phyloP scores from a whole-genome alignment of 148 eudicot genomes.

The Polygonum maritimum region DNA sequence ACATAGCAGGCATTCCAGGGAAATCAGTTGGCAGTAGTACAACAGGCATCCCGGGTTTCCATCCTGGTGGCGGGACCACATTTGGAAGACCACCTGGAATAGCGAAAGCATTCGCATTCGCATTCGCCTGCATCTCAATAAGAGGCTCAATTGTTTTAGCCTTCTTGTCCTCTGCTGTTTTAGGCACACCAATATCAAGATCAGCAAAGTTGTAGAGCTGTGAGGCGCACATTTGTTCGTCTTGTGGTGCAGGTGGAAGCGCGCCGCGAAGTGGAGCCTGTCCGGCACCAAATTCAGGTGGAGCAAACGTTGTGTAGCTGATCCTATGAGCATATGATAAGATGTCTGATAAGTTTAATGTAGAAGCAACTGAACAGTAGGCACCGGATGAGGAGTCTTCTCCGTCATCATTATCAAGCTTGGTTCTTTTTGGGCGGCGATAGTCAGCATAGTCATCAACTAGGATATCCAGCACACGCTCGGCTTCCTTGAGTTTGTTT shows the following conservation, averaged over 20 bases:
- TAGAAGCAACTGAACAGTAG: conserved; percentile 62
- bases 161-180: conserved; percentile 43
- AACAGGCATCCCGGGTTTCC: conserved; percentile 97
- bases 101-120: conserved; percentile 29
- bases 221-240: conserved; percentile 90
- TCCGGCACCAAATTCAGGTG: conserved; percentile 83
- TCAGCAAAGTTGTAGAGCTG: conserved; percentile 69
- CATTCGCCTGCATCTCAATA: conserved; percentile 33
- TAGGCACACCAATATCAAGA: conserved; percentile 71
- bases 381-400: conserved; percentile 31
- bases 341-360: conserved; percentile 57
- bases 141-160: conserved; percentile 53
- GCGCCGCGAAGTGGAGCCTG: conserved; percentile 80
- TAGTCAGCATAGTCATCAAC: conserved; percentile 88
- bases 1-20: conserved; percentile 71
- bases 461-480: conserved; percentile 68
- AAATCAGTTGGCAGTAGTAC: conserved; percentile 66
- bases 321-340: conserved; percentile 78
- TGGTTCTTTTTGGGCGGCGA: conserved; percentile 57
- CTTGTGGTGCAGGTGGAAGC: conserved; percentile 92
- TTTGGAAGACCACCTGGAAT: conserved; percentile 50
- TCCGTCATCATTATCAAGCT: conserved; percentile 27
- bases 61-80: conserved; percentile 68
- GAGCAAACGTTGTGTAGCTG: conserved; percentile 96
- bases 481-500: conserved; percentile 74